Evolutionary conservation across 2,329 filamentous ascomycete genomes (phyloP).

Genomic region (Xylaria sp.): DNA sequence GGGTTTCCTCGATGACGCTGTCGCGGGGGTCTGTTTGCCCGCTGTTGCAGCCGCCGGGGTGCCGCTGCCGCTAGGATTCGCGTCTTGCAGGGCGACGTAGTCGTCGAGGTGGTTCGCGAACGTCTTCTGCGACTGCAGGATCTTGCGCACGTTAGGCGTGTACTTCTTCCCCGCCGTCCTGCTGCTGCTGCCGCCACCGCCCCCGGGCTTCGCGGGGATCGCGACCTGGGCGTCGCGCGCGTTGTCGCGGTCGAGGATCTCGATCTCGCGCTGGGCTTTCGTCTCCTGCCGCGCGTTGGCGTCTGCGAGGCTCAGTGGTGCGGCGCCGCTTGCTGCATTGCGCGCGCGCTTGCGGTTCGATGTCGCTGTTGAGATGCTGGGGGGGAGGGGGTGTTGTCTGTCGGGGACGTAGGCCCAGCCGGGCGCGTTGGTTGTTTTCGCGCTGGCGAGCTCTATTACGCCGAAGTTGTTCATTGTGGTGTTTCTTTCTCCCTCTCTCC

Average conservation of each 20-base stretch:
- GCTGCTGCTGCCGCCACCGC: constrained; percentile 53
- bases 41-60: neutral
- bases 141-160: constrained; percentile 78
- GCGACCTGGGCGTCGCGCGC: constrained; percentile 77
- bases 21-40: constrained; percentile 6
- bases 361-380: constrained; percentile 46
- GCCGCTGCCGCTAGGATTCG: constrained; percentile 20
- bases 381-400: constrained; percentile 63
- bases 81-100: constrained; percentile 68
- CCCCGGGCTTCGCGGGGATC: constrained; percentile 67
- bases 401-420: constrained; percentile 96
- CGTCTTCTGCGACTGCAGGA: constrained; percentile 83
- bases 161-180: constrained; percentile 58
- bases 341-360: constrained; percentile 76
- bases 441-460: constrained; percentile 83
- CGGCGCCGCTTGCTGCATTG: constrained; percentile 65
- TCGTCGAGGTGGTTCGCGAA: constrained; percentile 87
- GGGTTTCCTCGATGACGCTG: constrained; percentile 8
- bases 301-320: constrained; percentile 67
- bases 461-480: constrained; percentile 72
- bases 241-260: constrained; percentile 84
- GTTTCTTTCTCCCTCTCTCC: neutral
- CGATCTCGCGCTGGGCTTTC: constrained; percentile 82
- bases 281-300: constrained; percentile 84
- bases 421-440: constrained; percentile 76